phyloP scores from a whole-genome alignment of 2,329 filamentous ascomycete genomes.

The Pseudophaeomoniella oleicola region DNA sequence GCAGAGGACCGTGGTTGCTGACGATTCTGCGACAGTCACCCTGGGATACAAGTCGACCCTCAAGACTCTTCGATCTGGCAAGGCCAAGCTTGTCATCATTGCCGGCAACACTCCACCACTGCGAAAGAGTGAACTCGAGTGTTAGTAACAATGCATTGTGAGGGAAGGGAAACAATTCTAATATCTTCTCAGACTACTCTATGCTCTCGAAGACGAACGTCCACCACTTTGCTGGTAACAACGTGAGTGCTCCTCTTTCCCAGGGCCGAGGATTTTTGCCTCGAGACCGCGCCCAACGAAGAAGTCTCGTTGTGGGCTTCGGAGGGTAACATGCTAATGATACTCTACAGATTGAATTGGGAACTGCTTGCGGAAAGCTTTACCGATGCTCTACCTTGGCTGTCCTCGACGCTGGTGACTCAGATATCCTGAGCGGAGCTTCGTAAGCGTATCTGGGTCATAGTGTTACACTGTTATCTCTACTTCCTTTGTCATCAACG shows the following conservation, averaged over 20 bases:
- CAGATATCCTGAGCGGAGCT: slow-evolving; percentile 82
- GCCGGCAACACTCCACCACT: slow-evolving; percentile 93
- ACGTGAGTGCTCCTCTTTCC: slow-evolving; percentile 54
- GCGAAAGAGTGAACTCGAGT: slow-evolving; percentile 94
- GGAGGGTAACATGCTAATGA: slow-evolving; percentile 51
- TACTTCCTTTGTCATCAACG: too few species aligned
- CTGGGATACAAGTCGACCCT: slow-evolving; percentile 82
- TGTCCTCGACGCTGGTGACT: slow-evolving; percentile 94
- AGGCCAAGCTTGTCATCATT: slow-evolving; percentile 97
- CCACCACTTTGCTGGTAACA: slow-evolving; percentile 97
- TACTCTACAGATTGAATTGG: slow-evolving; percentile 73
- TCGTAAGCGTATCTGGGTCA: slow-evolving; percentile 18
- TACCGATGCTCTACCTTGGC: slow-evolving; percentile 97
- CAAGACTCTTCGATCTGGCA: slow-evolving; percentile 84
- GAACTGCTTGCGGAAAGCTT: slow-evolving; percentile 96
- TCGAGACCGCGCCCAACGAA: slow-evolving; percentile 63
- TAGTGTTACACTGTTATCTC: too few species aligned
- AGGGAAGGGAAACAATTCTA: slow-evolving; percentile 7
- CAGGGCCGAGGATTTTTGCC: slow-evolving; percentile 3
- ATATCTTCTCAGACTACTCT: slow-evolving; percentile 45
- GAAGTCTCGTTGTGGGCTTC: slow-evolving; percentile 69
- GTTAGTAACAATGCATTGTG: slow-evolving; percentile 24
- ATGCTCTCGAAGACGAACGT: slow-evolving; percentile 90
- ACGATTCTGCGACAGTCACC: slow-evolving; percentile 58
- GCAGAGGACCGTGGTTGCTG: too few species aligned